Evolutionary conservation across 352 stramenopile genomes (phyloP), one percentile per base, ranked within the genome.

Genomic region (Globisporangium sylvaticum): DNA sequence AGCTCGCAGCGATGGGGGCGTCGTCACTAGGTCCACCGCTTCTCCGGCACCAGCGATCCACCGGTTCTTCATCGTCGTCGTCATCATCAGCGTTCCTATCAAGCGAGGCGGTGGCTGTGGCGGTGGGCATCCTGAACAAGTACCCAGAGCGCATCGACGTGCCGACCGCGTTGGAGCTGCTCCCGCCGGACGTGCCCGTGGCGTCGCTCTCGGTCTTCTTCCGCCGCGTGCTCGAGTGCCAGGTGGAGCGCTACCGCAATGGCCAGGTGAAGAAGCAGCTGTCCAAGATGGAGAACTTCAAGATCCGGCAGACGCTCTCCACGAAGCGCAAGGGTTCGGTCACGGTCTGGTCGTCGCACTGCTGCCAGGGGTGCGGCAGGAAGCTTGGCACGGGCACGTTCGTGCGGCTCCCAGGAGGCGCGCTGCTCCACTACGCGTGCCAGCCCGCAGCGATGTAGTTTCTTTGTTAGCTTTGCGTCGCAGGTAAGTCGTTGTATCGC

Each of bases 231-330:
- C 62, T 95, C 42, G 87, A 95, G 67, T 76, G 76, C 3, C 83
- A 93, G 27, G 84, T 95, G 10, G 73, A 94, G 65, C 81, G 82
- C 18, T 81, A 77, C 53, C 87, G 85, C 65, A 92, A 92, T 24
- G 84, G 84, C 14, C 87, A 95, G 78, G 84, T 95, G 57, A 90
- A 90, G 74, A 92, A 84, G 60, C 87, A 95, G 27, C 74, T 95
- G 24, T 80, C 83, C n/a, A 95, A 95, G 72, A 95, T 95, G 76
- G 87, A 90, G 61, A 95, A 95, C 66, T 91, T 95, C 46, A 89
- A 84, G 46, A 76, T 93, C 25, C 85, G 85, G 15, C 73, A 90
- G 31, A 68, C 83, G 56, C 78, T 95, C 22, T 80, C 83, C 1
- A 74, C 67, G 0, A 89, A 91, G 61, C 76, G 85, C 15, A 89